phyloP scores from a whole-genome alignment of 192 early-diverging fungal genomes.

The Rhizophagus sp. region DNA sequence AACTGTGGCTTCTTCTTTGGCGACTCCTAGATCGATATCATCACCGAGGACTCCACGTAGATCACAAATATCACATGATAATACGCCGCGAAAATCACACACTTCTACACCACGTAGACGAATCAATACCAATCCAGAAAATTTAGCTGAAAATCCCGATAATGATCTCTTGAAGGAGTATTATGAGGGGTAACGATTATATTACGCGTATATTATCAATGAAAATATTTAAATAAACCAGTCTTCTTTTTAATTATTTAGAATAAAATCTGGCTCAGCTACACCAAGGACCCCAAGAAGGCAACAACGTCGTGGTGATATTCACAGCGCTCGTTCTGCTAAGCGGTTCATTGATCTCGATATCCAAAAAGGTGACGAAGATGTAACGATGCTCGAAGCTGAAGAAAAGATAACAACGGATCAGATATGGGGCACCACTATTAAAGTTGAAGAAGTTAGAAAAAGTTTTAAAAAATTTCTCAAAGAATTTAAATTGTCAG shows the following conservation, averaged over 20 bases:
- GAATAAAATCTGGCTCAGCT: neutral
- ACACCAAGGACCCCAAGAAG: neutral
- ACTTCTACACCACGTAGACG: neutral
- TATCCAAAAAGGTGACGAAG: neutral
- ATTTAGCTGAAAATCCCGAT: neutral
- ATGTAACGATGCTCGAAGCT: neutral
- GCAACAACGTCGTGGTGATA: neutral
- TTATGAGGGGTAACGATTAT: neutral
- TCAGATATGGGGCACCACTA: slow-evolving; percentile 91
- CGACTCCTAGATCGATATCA: neutral
- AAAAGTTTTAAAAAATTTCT: slow-evolving; percentile 80
- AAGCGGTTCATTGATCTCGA: neutral
- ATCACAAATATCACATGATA: neutral
- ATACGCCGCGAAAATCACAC: neutral
- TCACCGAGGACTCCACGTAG: neutral
- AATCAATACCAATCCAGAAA: neutral
- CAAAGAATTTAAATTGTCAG: slow-evolving; percentile 61
- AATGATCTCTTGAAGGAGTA: neutral
- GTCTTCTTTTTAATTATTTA: neutral
- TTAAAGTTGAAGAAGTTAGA: slow-evolving; percentile 86
- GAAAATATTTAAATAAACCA: neutral
- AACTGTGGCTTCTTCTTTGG: neutral
- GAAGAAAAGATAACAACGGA: neutral
- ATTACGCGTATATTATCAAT: neutral
- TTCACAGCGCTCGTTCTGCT: neutral